These are phyloP conservation scores for Sequoia sempervirens DNA, from an alignment of 75 land plant genomes.

Conservation along the genomic window DNA sequence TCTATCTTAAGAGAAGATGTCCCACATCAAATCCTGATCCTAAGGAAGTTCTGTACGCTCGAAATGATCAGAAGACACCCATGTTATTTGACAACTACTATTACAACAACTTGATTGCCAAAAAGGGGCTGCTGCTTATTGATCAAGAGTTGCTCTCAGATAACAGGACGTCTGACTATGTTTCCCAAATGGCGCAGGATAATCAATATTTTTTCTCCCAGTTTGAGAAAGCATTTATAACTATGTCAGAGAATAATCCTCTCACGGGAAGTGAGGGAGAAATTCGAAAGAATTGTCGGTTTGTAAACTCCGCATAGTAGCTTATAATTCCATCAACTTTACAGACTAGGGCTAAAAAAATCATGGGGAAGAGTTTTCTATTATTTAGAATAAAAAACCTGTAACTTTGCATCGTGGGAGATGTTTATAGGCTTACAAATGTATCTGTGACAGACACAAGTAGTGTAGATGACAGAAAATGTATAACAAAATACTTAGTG, in stretches of 20 bases:
- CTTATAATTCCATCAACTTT: not conserved
- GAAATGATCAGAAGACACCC: conserved; percentile 30
- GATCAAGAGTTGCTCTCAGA: conserved; percentile 20
- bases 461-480: no score
- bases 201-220: conserved; percentile 23
- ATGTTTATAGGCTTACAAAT: not conserved
- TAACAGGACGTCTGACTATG: conserved; percentile 20
- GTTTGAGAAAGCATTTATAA: conserved; percentile 18
- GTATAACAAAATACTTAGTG: no score
- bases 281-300: conserved; percentile 22
- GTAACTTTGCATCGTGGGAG: not conserved
- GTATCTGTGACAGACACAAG: not conserved
- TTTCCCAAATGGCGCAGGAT: conserved; percentile 21
- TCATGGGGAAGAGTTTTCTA: not conserved
- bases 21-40: conserved; percentile 23
- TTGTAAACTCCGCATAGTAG: not conserved
- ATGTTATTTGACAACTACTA: conserved; percentile 38
- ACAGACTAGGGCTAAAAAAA: not conserved
- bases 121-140: conserved; percentile 19
- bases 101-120: conserved; percentile 15
- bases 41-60: conserved; percentile 14
- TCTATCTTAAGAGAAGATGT: conserved; percentile 23
- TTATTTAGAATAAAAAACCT: not conserved
- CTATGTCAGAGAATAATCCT: conserved; percentile 32
- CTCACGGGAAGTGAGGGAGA: conserved; percentile 33